Conservation (phyloP, 129 eudicot species). For the Sambucus nigra region DNA sequence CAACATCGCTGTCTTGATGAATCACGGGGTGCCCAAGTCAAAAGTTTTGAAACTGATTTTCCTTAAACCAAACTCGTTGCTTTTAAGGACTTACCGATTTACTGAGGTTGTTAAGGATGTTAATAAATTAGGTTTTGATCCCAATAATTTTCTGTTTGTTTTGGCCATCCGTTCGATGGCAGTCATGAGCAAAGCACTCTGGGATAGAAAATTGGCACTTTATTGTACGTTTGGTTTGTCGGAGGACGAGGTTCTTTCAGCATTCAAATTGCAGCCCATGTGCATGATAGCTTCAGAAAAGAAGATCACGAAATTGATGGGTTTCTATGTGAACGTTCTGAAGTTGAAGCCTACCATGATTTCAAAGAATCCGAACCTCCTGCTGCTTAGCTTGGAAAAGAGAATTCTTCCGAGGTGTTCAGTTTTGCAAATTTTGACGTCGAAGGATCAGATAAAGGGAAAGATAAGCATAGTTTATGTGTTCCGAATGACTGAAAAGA, state of each 20-base stretch:
- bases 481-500: not conserved
- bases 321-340: constrained; percentile 4
- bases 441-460: constrained; percentile 4
- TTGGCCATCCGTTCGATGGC: not conserved
- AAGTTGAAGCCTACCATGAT: constrained; percentile 1
- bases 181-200: not conserved
- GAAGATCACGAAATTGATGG: constrained; percentile 4
- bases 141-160: not conserved
- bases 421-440: not conserved
- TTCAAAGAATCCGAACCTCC: not conserved
- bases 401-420: constrained; percentile 13
- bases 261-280: constrained; percentile 7
- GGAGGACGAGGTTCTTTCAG: not conserved
- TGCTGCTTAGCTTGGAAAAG: constrained; percentile 8
- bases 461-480: not conserved
- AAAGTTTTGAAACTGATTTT: not conserved
- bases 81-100: not conserved
- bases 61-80: not conserved
- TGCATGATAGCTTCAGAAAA: constrained; percentile 1
- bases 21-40: constrained; percentile 1
- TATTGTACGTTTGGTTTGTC: constrained; percentile 9
- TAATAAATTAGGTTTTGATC: constrained; percentile 3
- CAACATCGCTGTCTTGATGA: not conserved
- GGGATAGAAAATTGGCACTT: not conserved
- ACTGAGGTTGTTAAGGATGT: not conserved